Evolutionary conservation across 2,329 filamentous ascomycete species (phyloP).

Genomic region (Microcera coccophila): DNA sequence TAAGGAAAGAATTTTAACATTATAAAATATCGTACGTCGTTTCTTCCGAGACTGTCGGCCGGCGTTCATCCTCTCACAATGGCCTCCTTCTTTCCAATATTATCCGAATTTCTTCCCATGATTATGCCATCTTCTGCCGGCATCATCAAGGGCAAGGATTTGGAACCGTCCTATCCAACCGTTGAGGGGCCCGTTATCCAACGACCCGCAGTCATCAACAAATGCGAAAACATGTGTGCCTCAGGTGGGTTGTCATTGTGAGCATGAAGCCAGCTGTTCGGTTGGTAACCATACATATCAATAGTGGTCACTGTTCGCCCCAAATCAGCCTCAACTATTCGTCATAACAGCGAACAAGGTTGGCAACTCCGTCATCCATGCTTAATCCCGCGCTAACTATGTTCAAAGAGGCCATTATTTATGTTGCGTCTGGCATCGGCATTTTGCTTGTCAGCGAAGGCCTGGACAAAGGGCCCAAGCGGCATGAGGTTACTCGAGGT

Average conservation of each 20-base stretch:
- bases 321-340: conserved; percentile 57
- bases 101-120: conserved; percentile 58
- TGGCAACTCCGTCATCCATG: conserved; percentile 16
- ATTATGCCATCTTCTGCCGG: conserved; percentile 56
- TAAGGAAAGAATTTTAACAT: neutral
- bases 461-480: conserved; percentile 47
- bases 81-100: conserved; percentile 52
- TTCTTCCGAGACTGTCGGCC: neutral
- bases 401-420: conserved; percentile 61
- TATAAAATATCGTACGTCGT: neutral
- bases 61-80: conserved; percentile 30
- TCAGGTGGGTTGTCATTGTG: conserved; percentile 46
- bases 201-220: conserved; percentile 57
- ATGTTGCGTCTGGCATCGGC: conserved; percentile 59
- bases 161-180: conserved; percentile 36
- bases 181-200: conserved; percentile 33
- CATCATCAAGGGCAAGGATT: conserved; percentile 48
- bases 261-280: neutral
- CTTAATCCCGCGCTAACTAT: neutral
- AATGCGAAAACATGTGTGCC: conserved; percentile 63
- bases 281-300: too few species aligned
- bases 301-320: conserved; percentile 61
- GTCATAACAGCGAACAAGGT: conserved; percentile 69
- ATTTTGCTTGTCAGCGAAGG: conserved; percentile 56
- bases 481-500: conserved; percentile 55